These are phyloP conservation scores for Simmondsia chinensis DNA, from an alignment of 148 eudicot genomes.

Conservation along the genomic window DNA sequence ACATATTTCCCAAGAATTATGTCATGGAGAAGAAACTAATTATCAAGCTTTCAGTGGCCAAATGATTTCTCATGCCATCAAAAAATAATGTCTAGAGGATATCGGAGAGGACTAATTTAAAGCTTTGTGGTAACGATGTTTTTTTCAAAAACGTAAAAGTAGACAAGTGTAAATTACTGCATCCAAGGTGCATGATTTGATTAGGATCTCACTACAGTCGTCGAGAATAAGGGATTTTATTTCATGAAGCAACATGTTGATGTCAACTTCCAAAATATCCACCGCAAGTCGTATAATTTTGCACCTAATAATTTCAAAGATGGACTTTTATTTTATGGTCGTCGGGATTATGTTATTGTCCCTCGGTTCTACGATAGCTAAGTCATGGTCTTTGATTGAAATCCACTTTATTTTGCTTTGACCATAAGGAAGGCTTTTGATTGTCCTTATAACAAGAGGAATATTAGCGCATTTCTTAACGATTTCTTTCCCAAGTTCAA, in stretches of 20 bases:
- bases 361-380: constrained; percentile 9
- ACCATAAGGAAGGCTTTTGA: constrained; percentile 22
- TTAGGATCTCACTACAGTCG: constrained; percentile 1
- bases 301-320: too few species aligned
- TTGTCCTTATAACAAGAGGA: constrained; percentile 20
- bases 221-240: background rate
- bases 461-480: constrained; percentile 10
- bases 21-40: constrained; percentile 3
- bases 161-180: background rate
- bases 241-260: too few species aligned
- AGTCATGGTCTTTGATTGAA: constrained; percentile 7
- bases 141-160: constrained; percentile 7
- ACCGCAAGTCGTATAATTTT: too few species aligned
- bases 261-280: too few species aligned
- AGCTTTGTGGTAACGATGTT: constrained; percentile 6
- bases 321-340: too few species aligned
- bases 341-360: constrained; percentile 11
- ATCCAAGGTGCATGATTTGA: constrained; percentile 14
- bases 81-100: constrained; percentile 4
- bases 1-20: constrained; percentile 14
- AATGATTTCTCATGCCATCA: constrained; percentile 1
- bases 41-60: constrained; percentile 13
- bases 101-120: constrained; percentile 6
- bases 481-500: constrained; percentile 16
- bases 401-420: constrained; percentile 18